Percentiles rank a stretch among this genome's conserved stretches.
Conservation (phyloP, 768 basidiomycete species). For the Rhizopogon roseolus region DNA sequence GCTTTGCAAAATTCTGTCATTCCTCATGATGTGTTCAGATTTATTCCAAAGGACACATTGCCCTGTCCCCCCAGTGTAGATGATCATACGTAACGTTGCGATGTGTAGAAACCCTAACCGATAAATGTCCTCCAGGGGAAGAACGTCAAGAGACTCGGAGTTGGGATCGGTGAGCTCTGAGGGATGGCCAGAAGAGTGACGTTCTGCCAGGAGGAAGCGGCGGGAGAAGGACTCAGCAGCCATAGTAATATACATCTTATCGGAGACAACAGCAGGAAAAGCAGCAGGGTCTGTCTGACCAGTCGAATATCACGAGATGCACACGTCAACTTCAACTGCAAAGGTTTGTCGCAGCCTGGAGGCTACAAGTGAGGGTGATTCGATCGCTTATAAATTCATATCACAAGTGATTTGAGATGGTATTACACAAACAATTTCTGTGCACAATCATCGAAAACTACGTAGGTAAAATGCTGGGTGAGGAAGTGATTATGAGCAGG, state of each 20-base stretch:
- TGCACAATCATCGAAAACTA: neutral
- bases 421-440: neutral
- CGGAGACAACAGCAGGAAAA: neutral
- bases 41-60: too few species aligned
- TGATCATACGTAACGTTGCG: too few species aligned
- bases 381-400: too few species aligned
- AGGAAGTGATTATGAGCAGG: neutral
- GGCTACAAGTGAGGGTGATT: too few species aligned
- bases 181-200: constrained; percentile 51
- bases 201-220: constrained; percentile 35
- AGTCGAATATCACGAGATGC: too few species aligned
- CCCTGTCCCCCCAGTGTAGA: too few species aligned
- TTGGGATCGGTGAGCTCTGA: constrained; percentile 52
- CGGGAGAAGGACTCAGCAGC: constrained; percentile 5
- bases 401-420: neutral
- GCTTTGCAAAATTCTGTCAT: too few species aligned
- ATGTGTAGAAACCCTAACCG: constrained; percentile 4
- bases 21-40: too few species aligned
- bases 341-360: too few species aligned
- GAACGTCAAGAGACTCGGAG: constrained; percentile 42
- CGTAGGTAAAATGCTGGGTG: neutral
- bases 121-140: constrained; percentile 31
- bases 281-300: neutral
- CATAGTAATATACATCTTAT: neutral
- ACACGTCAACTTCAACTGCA: too few species aligned